A percentile compares a stretch with the other conserved stretches of the same genome.
Evolutionary conservation across 192 early-diverging fungal species (phyloP).

Genomic region (Cetraspora pellucida): DNA sequence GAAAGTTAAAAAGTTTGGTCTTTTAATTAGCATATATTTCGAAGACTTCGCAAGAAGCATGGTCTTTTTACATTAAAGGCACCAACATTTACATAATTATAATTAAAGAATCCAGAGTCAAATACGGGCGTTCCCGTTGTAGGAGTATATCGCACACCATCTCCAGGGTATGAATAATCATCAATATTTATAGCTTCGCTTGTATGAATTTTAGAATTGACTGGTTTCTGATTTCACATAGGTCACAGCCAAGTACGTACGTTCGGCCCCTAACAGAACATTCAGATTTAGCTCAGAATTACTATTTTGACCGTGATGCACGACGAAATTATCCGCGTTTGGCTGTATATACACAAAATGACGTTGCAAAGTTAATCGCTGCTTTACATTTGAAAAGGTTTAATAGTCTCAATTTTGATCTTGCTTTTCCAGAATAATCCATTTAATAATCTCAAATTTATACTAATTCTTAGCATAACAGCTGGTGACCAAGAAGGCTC

Average conservation of each 20-base stretch:
- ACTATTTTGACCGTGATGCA: constrained; percentile 89
- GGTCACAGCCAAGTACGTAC: constrained; percentile 53
- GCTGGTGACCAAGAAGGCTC: background rate
- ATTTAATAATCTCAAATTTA: background rate
- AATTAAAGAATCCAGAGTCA: constrained; percentile 24
- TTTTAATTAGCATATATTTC: background rate
- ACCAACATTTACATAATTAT: background rate
- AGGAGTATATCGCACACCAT: constrained; percentile 30
- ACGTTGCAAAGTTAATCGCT: constrained; percentile 69
- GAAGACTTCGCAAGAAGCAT: no score
- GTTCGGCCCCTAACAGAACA: constrained; percentile 55
- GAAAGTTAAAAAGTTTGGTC: background rate
- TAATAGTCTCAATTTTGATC: background rate
- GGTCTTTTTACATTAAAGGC: no score
- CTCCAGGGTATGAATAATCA: constrained; percentile 23
- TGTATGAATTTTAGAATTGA: background rate
- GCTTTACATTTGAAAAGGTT: constrained; percentile 40
- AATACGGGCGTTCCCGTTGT: constrained; percentile 25
- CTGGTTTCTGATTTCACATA: background rate
- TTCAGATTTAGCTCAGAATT: constrained; percentile 77
- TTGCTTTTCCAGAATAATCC: background rate
- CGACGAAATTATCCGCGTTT: constrained; percentile 90
- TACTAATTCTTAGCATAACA: constrained; percentile 11
- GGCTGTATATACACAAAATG: constrained; percentile 76
- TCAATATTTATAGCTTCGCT: background rate